Conservation (phyloP, 2,329 filamentous ascomycete genomes). For the Cladosporium oxysporum region DNA sequence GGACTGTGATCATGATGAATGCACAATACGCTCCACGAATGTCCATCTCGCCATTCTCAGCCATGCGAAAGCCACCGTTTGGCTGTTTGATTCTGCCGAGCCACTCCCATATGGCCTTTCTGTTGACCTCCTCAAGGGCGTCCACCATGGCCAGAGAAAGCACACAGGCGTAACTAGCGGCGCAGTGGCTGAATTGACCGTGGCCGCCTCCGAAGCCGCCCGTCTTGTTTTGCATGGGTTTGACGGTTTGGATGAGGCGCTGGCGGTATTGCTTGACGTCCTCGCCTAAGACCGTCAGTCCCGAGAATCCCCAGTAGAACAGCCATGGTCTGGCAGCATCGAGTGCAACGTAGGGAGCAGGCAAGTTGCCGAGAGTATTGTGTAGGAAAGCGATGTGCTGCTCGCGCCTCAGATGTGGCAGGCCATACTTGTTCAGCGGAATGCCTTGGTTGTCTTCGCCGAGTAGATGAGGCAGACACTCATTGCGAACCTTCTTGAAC, state of each 20-base stretch:
- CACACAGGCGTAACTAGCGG: conserved; percentile 82
- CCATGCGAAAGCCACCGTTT: conserved; percentile 88
- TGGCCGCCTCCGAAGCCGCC: conserved; percentile 95
- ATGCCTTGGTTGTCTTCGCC: conserved; percentile 46
- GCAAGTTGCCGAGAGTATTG: conserved; percentile 59
- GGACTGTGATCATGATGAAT: conserved; percentile 76
- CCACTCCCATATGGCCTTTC: conserved; percentile 87
- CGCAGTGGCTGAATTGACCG: conserved; percentile 85
- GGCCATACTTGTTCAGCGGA: conserved; percentile 64
- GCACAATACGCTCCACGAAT: conserved; percentile 94
- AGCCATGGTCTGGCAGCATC: conserved; percentile 93
- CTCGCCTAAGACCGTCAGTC: conserved; percentile 72
- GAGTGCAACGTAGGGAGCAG: conserved; percentile 68
- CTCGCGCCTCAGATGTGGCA: conserved; percentile 71
- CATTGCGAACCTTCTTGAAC: conserved; percentile 15
- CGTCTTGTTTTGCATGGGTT: conserved; percentile 74
- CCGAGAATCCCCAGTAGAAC: conserved; percentile 86
- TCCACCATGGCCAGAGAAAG: conserved; percentile 78
- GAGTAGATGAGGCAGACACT: conserved; percentile 33
- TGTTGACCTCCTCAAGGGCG: conserved; percentile 74
- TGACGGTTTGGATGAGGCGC: conserved; percentile 67
- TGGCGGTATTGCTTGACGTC: conserved; percentile 68
- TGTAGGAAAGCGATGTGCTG: conserved; percentile 64
- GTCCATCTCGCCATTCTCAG: conserved; percentile 85
- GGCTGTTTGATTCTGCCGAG: conserved; percentile 81